Conservation (phyloP, 2,329 filamentous ascomycete genomes). For the Penicillium sp. region DNA sequence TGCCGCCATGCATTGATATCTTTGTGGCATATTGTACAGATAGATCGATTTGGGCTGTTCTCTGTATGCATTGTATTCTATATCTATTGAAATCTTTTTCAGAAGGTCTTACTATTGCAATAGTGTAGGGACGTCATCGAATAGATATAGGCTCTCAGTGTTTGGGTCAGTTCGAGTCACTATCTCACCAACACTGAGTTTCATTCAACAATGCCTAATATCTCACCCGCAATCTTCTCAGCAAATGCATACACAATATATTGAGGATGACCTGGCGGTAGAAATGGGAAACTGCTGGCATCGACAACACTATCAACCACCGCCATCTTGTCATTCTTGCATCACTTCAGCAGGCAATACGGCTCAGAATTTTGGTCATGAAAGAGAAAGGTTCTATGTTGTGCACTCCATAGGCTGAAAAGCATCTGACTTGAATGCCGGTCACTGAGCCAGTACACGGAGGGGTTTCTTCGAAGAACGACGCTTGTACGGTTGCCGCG, state of each 20-base stretch:
- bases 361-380: too few relatives aligned
- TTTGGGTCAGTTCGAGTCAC: background rate
- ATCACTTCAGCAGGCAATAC: too few relatives aligned
- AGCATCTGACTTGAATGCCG: too few relatives aligned
- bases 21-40: slow-evolving; percentile 27
- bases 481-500: too few relatives aligned
- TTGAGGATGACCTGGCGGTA: slow-evolving; percentile 34
- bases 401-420: too few relatives aligned
- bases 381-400: too few relatives aligned
- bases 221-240: slow-evolving; percentile 31
- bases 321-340: slow-evolving; percentile 22
- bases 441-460: too few relatives aligned
- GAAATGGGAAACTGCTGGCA: slow-evolving; percentile 26
- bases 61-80: slow-evolving; percentile 29
- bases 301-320: slow-evolving; percentile 34
- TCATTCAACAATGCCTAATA: background rate
- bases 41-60: slow-evolving; percentile 24
- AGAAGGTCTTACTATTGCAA: background rate
- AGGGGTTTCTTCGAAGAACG: too few relatives aligned
- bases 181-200: background rate
- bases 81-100: slow-evolving; percentile 9
- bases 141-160: background rate
- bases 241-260: slow-evolving; percentile 32
- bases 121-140: background rate
- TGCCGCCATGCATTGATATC: slow-evolving; percentile 17